Evolutionary conservation across 441 rosid genomes (phyloP).

Genomic region (Sinapis alba): DNA sequence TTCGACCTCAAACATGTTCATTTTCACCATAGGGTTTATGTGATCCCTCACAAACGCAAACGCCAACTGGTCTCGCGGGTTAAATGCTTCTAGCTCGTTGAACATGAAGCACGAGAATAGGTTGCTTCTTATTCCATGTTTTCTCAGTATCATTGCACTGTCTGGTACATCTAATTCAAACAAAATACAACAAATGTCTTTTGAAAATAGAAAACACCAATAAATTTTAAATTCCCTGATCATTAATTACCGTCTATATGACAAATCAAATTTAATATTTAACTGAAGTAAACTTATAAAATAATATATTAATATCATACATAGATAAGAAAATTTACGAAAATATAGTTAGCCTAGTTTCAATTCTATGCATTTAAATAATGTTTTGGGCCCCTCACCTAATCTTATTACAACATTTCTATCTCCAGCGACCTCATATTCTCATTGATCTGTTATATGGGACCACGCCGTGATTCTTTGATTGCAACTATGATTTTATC

Average conservation of each 20-base stretch:
- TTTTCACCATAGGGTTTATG: conserved; percentile 56
- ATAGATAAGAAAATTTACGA: neutral
- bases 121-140: conserved; percentile 58
- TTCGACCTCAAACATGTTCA: conserved; percentile 85
- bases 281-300: neutral
- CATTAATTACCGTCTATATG: neutral
- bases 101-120: conserved; percentile 82
- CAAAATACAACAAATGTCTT: neutral
- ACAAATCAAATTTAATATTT: neutral
- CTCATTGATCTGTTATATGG: conserved; percentile 8
- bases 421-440: neutral
- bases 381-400: conserved; percentile 9
- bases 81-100: conserved; percentile 80
- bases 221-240: neutral
- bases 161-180: conserved; percentile 72
- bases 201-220: neutral
- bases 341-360: neutral
- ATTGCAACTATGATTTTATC: conserved; percentile 16
- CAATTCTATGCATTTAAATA: neutral
- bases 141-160: conserved; percentile 69
- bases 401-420: neutral
- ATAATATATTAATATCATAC: neutral
- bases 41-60: conserved; percentile 80
- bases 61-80: conserved; percentile 82
- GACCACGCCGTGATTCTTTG: conserved; percentile 33